Conservation (phyloP, 2,329 filamentous ascomycete species). For the Talaromyces sp. region DNA sequence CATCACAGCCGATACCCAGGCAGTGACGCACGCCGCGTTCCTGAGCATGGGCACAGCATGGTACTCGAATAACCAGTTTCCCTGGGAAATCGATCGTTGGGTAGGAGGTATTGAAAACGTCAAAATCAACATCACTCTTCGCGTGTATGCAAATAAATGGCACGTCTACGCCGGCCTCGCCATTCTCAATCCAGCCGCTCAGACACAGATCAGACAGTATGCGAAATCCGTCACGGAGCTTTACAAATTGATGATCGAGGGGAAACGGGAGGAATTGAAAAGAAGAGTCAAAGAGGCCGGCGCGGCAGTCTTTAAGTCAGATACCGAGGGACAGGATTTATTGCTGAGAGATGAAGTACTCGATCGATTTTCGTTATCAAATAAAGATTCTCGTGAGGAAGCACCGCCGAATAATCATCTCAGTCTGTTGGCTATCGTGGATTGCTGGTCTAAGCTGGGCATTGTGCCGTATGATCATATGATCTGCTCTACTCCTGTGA, state of each 20-base stretch:
- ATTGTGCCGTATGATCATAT: slow-evolving; percentile 99
- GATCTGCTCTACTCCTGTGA: slow-evolving; percentile 90
- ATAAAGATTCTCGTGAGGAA: slow-evolving; percentile 56
- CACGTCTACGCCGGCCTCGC: slow-evolving; percentile 97
- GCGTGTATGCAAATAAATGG: slow-evolving; percentile 99
- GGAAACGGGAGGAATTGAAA: slow-evolving; percentile 68
- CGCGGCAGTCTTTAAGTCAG: slow-evolving; percentile 59
- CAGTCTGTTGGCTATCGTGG: slow-evolving; percentile 89
- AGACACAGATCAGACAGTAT: slow-evolving; percentile 90
- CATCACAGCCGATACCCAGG: slow-evolving; percentile 97
- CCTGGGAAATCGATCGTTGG: slow-evolving; percentile 94
- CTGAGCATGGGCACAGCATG: slow-evolving; percentile 96
- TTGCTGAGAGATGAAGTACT: slow-evolving; percentile 74
- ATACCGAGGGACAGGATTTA: slow-evolving; percentile 55
- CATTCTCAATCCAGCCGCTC: slow-evolving; percentile 90
- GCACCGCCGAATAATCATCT: slow-evolving; percentile 85
- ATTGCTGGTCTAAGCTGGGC: slow-evolving; percentile 91
- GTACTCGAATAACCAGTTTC: slow-evolving; percentile 91
- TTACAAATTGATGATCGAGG: slow-evolving; percentile 94
- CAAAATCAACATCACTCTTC: slow-evolving; percentile 95
- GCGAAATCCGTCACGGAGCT: slow-evolving; percentile 86
- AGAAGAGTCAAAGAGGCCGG: slow-evolving; percentile 74
- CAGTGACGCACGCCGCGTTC: slow-evolving; percentile 95
- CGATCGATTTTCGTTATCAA: slow-evolving; percentile 78
- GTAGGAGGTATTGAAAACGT: slow-evolving; percentile 97